Base-by-base conservation (phyloP, 108 stramenopile genomes). In the Pseudonitzschia pungens region DNA sequence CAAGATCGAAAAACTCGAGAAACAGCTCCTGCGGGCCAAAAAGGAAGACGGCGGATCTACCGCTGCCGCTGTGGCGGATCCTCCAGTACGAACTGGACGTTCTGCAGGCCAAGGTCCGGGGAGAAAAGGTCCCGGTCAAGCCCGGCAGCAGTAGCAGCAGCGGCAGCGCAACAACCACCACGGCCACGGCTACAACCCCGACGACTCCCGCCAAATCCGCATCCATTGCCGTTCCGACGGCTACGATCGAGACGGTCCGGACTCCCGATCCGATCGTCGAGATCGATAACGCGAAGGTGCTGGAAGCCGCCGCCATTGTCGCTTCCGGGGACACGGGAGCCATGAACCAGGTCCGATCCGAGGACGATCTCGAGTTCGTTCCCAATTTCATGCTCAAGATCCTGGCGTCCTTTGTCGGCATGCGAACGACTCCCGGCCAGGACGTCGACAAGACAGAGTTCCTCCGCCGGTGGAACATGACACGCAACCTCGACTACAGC, bases 1-100 rank as follows among this genome's bases (percentile, higher is more conserved):
- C 27, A 92, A 92, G 62, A 92, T 92, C 75, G 77, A 72, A 26
- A 79, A 77, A 54, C 59, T 92, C 18, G 86, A 87, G 31, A 58
- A 43, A 29, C 68, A 90, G 72, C 67, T 90, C 8, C 4, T 67
- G 56, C 68, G 11, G 12, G 15, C 32, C 62, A 67, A 67, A 41
- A 42, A 24, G 22, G 81, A 48, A 40, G 4, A 27, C 4, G 57
- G 9, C 15, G 57, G 7, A 27, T 0, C 36, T 5, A 12, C 45
- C 12, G 29, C 36, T 8, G 33, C 18, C 55, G n/a, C 50, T 44
- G 16, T 54, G 70, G 0, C 75, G 79, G 40, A 74, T 55, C 71
- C 20, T 90, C 66, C 81, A 84, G 67, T 65, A 65, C 27, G 82
- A 88, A 63, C 63, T 88, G 51, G 72, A 76, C n/a, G 75, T 71